phyloP scores from a whole-genome alignment of 768 basidiomycete species.

The Mycena filopes region DNA sequence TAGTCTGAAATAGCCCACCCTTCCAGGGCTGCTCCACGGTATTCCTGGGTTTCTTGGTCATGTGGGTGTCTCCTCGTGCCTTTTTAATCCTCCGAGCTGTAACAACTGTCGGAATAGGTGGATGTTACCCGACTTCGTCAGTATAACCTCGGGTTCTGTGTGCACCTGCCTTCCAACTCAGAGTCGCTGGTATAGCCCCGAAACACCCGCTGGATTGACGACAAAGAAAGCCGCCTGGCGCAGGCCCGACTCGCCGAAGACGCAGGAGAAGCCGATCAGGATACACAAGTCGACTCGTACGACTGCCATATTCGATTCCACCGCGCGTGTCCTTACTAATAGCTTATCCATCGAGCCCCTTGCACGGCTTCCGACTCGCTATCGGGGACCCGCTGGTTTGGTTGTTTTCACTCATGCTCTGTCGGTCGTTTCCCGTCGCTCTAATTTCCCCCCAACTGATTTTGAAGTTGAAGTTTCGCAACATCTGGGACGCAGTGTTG shows the following conservation, averaged over 20 bases:
- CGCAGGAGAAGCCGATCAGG: conserved; percentile 58
- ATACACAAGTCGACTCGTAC: conserved; percentile 51
- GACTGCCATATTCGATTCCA: conserved; percentile 25
- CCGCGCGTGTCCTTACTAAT: not conserved
- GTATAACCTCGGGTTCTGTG: not conserved
- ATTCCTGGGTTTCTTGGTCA: conserved; percentile 61
- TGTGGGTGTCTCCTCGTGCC: conserved; percentile 53
- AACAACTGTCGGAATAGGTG: conserved; percentile 48
- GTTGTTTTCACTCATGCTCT: conserved; percentile 52
- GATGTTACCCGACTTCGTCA: conserved; percentile 67
- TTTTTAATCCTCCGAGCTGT: not conserved
- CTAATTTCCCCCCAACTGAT: not conserved
- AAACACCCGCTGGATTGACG: conserved; percentile 56
- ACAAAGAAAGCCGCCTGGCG: conserved; percentile 52
- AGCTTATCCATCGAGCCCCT: conserved; percentile 41
- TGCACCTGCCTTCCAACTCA: not conserved
- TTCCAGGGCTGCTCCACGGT: conserved; percentile 72
- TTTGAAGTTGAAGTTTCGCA: conserved; percentile 38
- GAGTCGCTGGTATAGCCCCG: conserved; percentile 42
- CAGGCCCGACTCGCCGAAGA: conserved; percentile 60
- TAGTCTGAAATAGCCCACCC: not conserved
- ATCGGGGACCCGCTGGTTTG: conserved; percentile 52
- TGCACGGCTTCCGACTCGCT: conserved; percentile 50
- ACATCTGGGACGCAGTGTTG: conserved; percentile 51
- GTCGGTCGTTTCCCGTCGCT: conserved; percentile 18